Conservation (phyloP, 192 early-diverging fungal species). For the Rhizophlyctis rosea region DNA sequence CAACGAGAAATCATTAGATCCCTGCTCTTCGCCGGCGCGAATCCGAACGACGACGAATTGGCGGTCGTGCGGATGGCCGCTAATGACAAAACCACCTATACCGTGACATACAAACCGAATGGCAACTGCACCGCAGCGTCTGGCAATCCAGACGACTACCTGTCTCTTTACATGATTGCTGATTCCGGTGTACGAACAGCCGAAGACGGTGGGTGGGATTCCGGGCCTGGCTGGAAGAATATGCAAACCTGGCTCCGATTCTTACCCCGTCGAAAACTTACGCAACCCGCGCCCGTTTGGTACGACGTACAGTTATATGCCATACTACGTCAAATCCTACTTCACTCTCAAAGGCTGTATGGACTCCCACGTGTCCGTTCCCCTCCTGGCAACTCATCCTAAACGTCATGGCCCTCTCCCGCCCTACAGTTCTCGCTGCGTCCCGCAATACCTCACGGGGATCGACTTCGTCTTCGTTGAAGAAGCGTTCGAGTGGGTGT, state of each 20-base stretch:
- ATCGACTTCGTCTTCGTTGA: constrained; percentile 92
- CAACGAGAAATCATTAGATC: constrained; percentile 21
- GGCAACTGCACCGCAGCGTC: constrained; percentile 36
- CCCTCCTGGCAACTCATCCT: constrained; percentile 72
- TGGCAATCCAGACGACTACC: constrained; percentile 50
- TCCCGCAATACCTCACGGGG: constrained; percentile 86
- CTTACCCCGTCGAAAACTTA: constrained; percentile 12
- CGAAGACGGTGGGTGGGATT: neutral
- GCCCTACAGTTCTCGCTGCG: constrained; percentile 82
- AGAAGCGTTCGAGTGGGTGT: constrained; percentile 92
- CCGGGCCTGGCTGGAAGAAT: constrained; percentile 9
- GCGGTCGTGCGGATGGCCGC: no score
- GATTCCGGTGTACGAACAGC: neutral
- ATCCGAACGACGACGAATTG: no score
- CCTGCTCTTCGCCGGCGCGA: no score
- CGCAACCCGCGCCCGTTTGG: constrained; percentile 64
- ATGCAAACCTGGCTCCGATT: constrained; percentile 23
- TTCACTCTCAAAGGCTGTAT: constrained; percentile 84
- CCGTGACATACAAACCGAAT: constrained; percentile 47
- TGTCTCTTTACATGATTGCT: constrained; percentile 35
- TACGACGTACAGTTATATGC: constrained; percentile 50
- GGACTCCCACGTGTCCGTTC: constrained; percentile 78
- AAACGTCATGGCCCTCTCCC: constrained; percentile 84
- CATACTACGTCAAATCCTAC: constrained; percentile 87
- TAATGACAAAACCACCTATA: constrained; percentile 39